Base-by-base conservation (phyloP, 1,139 yeast species). In the Debaryomycetaceae sp. region DNA sequence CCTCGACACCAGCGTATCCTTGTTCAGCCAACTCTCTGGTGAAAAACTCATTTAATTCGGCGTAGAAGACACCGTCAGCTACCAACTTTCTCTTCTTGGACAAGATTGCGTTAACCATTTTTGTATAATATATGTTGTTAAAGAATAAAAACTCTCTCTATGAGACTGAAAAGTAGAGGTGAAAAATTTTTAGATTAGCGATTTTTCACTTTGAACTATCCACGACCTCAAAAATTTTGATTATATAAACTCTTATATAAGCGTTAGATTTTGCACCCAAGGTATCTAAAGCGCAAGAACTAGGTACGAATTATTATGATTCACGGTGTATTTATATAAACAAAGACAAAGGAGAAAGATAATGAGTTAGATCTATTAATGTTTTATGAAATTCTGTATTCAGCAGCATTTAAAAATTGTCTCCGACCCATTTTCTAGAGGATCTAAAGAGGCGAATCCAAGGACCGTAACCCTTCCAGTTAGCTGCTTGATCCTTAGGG, bases 1-100 rank as follows among this genome's bases (percentile, higher is more conserved):
- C 97, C 80, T 94, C 98, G 67, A 92, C 96, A 80, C 99, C 99
- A 65, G 98, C 94, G 83, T 92, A 92, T 70, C 99, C 99, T 79
- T 92, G 97, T 80, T 92, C 98, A 65, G 98, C 96, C 70, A 92
- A 87, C 78, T 92, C 98, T 81, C 98, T 89, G 83, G 98, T 88
- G 88, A 92, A 94, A 94, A 92, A 92, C 81, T 92, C 98, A 85
- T 92, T 92, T 71, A 92, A 81, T 81, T 92, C 99, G 77, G 99
- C 99, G 95, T 85, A 92, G 84, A 92, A 88, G 68, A 92, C 99
- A 87, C 99, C 99, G 82, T 92, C 99, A 76, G 97, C 97, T 75
- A 91, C 97, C 65, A 83, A 78, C 83, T 83, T 84, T 83, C 89
- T 83, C 73, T 82, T 83, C 78, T 83, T 83, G 68, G 91, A 83